Base-by-base conservation (phyloP, 208 protist genomes). In the Acanthamoeba triangularis region DNA sequence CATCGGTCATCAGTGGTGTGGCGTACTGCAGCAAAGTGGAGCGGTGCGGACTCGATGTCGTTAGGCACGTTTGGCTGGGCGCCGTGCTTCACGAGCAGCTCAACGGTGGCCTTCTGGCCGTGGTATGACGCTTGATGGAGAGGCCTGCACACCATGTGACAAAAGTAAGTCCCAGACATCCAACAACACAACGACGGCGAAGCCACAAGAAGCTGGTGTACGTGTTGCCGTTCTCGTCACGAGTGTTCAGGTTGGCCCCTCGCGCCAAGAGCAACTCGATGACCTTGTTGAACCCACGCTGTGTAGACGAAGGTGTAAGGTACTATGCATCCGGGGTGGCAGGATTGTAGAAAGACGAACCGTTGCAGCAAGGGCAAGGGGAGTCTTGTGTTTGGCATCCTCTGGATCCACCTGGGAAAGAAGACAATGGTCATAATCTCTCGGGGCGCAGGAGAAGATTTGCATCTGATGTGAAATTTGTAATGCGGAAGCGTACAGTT, bases 141-240 rank as follows among this genome's bases (percentile, higher is more conserved):
- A 3, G 88, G 88, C 65, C 88, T 93, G 20, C 11, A 14, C 37
- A 28, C 54, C 0, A 7, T 5, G 54, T 49, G 37, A 37, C 37
- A 59, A 23, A n/a, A 33, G 37, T 41, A 3, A 41, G 37, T 41
- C 37, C 37, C n/a, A n/a, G n/a, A n/a, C n/a, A n/a, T n/a, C n/a
- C n/a, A n/a, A n/a, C n/a, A n/a, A n/a, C n/a, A n/a, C n/a, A 33
- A 8, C 23, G 56, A 52, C 23, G 61, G 87, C 41, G 1, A 93
- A n/a, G 37, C 37, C 37, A 41, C 37, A 41, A 41, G 78, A 8
- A 61, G 78, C 25, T 41, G 6, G 10, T 8, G 28, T 44, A 93
- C 88, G 37, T 93, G 88, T 93, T 93, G 56, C 63, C 88, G 49
- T 93, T 93, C 49, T 93, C 88, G 61, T 93, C 88, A 25, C 88